These are phyloP conservation scores for Moesziomyces sp. DNA, from an alignment of 1,284 basidiomycete species.

Conservation along the genomic window DNA sequence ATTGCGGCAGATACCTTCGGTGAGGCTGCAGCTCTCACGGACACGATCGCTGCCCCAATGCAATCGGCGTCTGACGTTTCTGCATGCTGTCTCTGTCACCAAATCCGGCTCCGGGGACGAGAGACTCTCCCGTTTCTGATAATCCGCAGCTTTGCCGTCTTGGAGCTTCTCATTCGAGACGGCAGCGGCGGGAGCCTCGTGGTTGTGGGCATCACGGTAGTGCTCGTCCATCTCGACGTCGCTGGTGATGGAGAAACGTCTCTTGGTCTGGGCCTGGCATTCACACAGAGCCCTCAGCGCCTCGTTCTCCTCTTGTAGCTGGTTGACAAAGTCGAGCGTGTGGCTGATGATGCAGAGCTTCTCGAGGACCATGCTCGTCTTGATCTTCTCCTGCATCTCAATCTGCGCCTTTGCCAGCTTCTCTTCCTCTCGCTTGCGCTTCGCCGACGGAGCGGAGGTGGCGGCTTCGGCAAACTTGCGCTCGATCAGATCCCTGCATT, in stretches of 20 bases:
- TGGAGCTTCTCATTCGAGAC: too few species aligned
- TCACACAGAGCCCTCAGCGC: slow-evolving; percentile 36
- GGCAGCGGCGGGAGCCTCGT: not conserved
- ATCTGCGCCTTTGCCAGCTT: slow-evolving; percentile 26
- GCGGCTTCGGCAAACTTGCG: slow-evolving; percentile 23
- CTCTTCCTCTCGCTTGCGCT: slow-evolving; percentile 29
- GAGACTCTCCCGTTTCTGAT: not conserved
- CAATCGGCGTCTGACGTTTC: slow-evolving; percentile 21
- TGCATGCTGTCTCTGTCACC: not conserved
- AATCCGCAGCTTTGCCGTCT: too few species aligned
- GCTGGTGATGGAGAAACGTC: slow-evolving; percentile 8
- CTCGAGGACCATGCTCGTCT: slow-evolving; percentile 58
- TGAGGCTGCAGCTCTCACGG: slow-evolving; percentile 22
- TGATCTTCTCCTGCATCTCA: slow-evolving; percentile 43
- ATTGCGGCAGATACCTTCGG: slow-evolving; percentile 9
- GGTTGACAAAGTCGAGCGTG: slow-evolving; percentile 53
- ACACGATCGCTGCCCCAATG: slow-evolving; percentile 56
- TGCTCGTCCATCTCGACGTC: slow-evolving; percentile 34
- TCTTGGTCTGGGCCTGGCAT: slow-evolving; percentile 16
- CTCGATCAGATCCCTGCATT: slow-evolving; percentile 58
- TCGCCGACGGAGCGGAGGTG: slow-evolving; percentile 2
- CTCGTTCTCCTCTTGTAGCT: slow-evolving; percentile 42
- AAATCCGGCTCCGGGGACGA: slow-evolving; percentile 6
- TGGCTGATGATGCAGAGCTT: slow-evolving; percentile 66
- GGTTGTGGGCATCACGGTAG: slow-evolving; percentile 23